Evolutionary conservation across 495 filamentous ascomycete genomes (phyloP).

Genomic region (Neurospora sp.): DNA sequence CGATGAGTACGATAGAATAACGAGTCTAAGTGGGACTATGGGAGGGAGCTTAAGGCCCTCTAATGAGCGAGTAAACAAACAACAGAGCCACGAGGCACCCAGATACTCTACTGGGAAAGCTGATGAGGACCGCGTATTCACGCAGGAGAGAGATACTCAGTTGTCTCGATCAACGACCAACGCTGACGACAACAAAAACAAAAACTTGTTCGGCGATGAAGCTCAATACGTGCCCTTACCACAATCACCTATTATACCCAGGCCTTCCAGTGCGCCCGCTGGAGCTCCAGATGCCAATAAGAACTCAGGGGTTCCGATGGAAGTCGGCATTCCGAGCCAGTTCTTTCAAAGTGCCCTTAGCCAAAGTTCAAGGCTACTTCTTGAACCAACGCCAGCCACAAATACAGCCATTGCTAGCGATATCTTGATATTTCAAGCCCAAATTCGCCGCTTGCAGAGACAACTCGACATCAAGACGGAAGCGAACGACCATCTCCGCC

Average conservation of each 20-base stretch:
- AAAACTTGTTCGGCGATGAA: not conserved
- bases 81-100: not conserved
- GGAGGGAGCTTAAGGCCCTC: not conserved
- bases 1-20: not conserved
- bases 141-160: not conserved
- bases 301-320: not conserved
- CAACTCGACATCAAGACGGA: conserved; percentile 30
- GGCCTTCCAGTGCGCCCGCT: not conserved
- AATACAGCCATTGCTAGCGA: conserved; percentile 8
- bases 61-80: not conserved
- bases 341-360: conserved; percentile 1
- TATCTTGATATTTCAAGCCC: conserved; percentile 32
- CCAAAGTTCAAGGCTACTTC: not conserved
- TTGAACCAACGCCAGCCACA: not conserved
- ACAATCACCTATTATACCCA: not conserved
- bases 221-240: not conserved
- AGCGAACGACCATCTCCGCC: conserved; percentile 30
- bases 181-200: not conserved
- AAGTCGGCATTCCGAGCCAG: not conserved
- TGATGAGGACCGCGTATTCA: not conserved
- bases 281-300: not conserved
- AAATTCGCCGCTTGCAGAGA: conserved; percentile 35
- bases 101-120: not conserved
- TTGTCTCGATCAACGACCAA: not conserved
- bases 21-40: not conserved